Percentiles rank a stretch among this genome's conserved stretches.
These are phyloP conservation scores for Acacia pycnantha DNA, from an alignment of 331 rosid genomes.

Conservation along the genomic window DNA sequence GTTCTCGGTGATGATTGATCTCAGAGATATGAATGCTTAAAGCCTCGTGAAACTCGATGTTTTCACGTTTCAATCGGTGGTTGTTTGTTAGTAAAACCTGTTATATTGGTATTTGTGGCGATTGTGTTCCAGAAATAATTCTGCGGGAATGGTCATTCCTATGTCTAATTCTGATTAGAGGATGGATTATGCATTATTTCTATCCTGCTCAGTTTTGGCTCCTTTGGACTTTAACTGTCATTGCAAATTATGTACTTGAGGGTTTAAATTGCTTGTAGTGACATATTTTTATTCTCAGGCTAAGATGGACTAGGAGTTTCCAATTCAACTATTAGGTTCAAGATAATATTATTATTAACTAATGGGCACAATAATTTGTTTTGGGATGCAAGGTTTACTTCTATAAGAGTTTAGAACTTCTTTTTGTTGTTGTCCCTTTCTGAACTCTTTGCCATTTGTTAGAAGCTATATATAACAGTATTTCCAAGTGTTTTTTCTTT, in stretches of 20 bases:
- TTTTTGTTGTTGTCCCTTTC: background rate
- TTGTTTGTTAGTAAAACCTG: background rate
- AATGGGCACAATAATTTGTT: background rate
- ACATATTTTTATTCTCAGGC: background rate
- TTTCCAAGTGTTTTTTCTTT: background rate
- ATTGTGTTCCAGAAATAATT: background rate
- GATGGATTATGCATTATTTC: background rate
- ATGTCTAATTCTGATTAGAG: background rate
- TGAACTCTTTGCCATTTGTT: background rate
- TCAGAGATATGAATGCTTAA: background rate
- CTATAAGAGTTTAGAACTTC: background rate
- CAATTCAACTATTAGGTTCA: background rate
- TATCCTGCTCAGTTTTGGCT: background rate
- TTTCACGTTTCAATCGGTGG: background rate
- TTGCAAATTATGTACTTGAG: background rate
- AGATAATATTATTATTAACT: background rate
- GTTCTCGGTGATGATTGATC: background rate
- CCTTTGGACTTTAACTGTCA: background rate
- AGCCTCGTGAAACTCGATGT: background rate
- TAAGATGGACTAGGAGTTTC: background rate
- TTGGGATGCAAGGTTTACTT: constrained; percentile 1
- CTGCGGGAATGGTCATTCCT: background rate
- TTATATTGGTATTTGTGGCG: background rate
- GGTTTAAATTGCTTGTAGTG: background rate
- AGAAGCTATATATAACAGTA: background rate